phyloP scores from a whole-genome alignment of 176 grass and related monocot species.

The Leersia perrieri region DNA sequence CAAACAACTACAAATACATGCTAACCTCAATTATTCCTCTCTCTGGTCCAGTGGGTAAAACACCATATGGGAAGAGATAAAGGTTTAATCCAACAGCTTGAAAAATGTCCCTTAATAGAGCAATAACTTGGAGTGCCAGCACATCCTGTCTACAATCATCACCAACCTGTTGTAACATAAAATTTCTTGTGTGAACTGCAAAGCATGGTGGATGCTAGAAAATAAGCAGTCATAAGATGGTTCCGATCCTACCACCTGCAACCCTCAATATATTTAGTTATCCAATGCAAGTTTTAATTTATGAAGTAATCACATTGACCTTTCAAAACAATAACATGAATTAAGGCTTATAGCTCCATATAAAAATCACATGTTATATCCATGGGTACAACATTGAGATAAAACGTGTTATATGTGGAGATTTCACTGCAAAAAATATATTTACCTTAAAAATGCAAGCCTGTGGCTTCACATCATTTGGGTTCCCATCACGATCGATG shows the following conservation, averaged over 20 bases:
- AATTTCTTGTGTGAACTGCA: slow-evolving; percentile 23
- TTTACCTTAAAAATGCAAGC: slow-evolving; percentile 99
- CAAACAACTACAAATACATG: slow-evolving; percentile 18
- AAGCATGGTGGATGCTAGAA: slow-evolving; percentile 14
- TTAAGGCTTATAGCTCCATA: slow-evolving; percentile 17
- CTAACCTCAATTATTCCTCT: slow-evolving; percentile 96
- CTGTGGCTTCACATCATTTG: slow-evolving; percentile 83
- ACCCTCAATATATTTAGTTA: background rate
- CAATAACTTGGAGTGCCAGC: slow-evolving; percentile 95
- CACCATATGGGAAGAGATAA: slow-evolving; percentile 96
- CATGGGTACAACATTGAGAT: background rate
- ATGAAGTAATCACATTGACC: slow-evolving; percentile 10
- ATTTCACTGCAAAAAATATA: background rate
- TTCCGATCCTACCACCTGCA: slow-evolving; percentile 8
- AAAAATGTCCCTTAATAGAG: slow-evolving; percentile 89
- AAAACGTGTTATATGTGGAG: background rate
- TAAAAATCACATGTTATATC: slow-evolving; percentile 13
- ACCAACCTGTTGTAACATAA: slow-evolving; percentile 74
- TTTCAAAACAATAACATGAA: background rate
- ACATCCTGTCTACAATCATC: slow-evolving; percentile 99
- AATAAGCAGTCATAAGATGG: slow-evolving; percentile 4
- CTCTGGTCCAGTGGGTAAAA: slow-evolving; percentile 86
- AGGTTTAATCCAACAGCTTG: slow-evolving; percentile 88
- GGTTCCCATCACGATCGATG: slow-evolving; percentile 80
- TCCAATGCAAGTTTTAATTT: background rate